Conservation (phyloP, 257 asterid species). For the Striga asiatica region DNA sequence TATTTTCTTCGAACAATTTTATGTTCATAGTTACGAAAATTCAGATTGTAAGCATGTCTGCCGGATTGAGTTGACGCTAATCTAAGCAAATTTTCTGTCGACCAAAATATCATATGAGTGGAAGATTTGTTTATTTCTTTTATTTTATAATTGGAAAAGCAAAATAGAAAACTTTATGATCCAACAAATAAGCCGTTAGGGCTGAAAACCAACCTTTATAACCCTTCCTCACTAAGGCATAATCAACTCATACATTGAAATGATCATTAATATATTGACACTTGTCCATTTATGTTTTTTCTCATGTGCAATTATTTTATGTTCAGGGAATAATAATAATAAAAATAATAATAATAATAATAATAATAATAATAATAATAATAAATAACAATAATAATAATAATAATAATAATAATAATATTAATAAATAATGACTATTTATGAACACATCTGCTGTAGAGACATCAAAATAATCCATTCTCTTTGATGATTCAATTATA, state of each 20-base stretch:
- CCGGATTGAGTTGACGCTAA: constrained; percentile 34
- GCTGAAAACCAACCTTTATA: constrained; percentile 14
- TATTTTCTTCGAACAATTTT: too few relatives aligned
- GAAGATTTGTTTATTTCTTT: constrained; percentile 5
- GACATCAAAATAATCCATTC: too few relatives aligned
- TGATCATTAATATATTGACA: not conserved
- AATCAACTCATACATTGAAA: constrained; percentile 17
- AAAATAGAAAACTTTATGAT: not conserved
- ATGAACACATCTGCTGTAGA: too few relatives aligned
- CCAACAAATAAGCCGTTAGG: constrained; percentile 23
- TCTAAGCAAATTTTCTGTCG: constrained; percentile 61
- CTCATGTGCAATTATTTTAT: constrained; percentile 12
- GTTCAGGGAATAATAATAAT: not conserved
- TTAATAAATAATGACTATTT: too few relatives aligned
- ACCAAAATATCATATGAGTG: constrained; percentile 3
- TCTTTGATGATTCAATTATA: too few relatives aligned
- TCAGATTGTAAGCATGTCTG: constrained; percentile 17
- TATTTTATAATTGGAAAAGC: not conserved
- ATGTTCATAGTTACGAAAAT: not conserved
- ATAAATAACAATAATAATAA: too few relatives aligned
- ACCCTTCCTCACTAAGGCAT: constrained; percentile 28
- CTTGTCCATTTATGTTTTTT: not conserved
- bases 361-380: not conserved
- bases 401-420: too few relatives aligned
- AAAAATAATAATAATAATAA: not conserved